Base-by-base conservation (phyloP, 192 early-diverging fungal genomes). In the Bifiguratus adelaidae region DNA sequence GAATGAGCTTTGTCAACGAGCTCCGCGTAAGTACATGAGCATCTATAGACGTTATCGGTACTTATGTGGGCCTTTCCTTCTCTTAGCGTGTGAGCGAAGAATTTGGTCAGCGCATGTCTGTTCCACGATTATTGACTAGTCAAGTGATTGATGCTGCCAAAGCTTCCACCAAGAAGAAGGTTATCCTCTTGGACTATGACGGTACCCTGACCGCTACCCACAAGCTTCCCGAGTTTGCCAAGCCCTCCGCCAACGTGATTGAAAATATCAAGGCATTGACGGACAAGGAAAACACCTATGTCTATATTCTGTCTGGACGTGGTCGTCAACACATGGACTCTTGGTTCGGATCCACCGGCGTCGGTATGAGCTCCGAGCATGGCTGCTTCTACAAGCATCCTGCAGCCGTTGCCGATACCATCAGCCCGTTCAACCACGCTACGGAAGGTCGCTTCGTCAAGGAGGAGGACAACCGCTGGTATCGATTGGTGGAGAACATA, bases 321-420 rank as follows among this genome's bases (percentile, higher is more conserved):
- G 82, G 81, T 8, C 76, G 97, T 15, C 69, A 74, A 11, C 85
- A 92, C 56, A 73, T 99, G 55, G 95, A 92, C 50, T 44, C 64
- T 16, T 99, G 97, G 97, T 97, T 98, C 60, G 70, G 65, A 15
- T 82, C 75, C 21, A 74, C 85, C 25, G 83, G 78, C 45, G 80
- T 99, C 5, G 97, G 97, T 21, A 74, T 99, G 18, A 86, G 82
- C 9, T 89, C 97, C 19, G 97, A 99, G 69, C 97, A 99, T 57
- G 97, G 97, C 7, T 89, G 92, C 56, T 99, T 98, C 70, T 95
- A 88, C 71, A 78, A 83, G 43, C 97, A 99, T 59, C 95, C 97
- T 20, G 65, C 65, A 9, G 64, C 60, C 0, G 73, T 88, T 27
- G 64, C 71, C 3, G 67, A 74, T 18, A 55, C 61, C 5, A 56